Evolutionary conservation across 495 filamentous ascomycete genomes (phyloP).

Genomic region (Opeltia flavorubescens): DNA sequence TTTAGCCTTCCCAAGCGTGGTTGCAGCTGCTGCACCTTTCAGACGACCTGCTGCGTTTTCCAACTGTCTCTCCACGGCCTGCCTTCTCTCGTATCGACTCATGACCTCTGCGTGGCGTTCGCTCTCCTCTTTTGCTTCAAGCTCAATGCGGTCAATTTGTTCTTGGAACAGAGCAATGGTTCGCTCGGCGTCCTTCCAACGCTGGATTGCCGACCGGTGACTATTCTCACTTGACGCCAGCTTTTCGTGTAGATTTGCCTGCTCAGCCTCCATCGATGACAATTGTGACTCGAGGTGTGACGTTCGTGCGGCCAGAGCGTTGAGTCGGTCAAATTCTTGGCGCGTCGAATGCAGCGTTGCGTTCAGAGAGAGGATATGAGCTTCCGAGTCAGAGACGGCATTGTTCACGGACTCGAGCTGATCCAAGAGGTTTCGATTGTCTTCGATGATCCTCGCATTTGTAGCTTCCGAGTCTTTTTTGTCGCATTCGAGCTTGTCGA

Average conservation of each 20-base stretch:
- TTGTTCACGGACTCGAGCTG: constrained; percentile 73
- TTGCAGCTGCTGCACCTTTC: constrained; percentile 62
- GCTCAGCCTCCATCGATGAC: constrained; percentile 62
- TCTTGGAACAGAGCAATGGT: constrained; percentile 61
- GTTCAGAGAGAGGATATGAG: constrained; percentile 54
- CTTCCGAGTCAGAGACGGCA: constrained; percentile 59
- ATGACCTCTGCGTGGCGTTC: constrained; percentile 71
- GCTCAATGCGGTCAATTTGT: constrained; percentile 79
- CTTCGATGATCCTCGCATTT: constrained; percentile 61
- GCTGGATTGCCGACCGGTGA: constrained; percentile 57
- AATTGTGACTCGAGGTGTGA: constrained; percentile 68
- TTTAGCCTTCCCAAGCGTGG: constrained; percentile 36
- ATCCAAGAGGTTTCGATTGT: constrained; percentile 64
- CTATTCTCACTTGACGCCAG: constrained; percentile 52
- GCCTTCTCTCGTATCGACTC: constrained; percentile 62
- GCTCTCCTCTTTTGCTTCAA: constrained; percentile 68
- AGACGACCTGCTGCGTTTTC: constrained; percentile 60
- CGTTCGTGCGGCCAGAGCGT: constrained; percentile 56
- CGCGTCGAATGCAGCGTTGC: constrained; percentile 60
- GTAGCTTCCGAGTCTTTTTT: constrained; percentile 57
- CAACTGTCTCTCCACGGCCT: constrained; percentile 59
- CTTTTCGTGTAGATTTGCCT: constrained; percentile 51
- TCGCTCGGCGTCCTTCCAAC: constrained; percentile 72
- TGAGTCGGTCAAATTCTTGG: constrained; percentile 58
- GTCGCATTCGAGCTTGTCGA: constrained; percentile 64